These are phyloP conservation scores for Aspergillus leporis DNA, from an alignment of 495 filamentous ascomycete species.

Conservation along the genomic window DNA sequence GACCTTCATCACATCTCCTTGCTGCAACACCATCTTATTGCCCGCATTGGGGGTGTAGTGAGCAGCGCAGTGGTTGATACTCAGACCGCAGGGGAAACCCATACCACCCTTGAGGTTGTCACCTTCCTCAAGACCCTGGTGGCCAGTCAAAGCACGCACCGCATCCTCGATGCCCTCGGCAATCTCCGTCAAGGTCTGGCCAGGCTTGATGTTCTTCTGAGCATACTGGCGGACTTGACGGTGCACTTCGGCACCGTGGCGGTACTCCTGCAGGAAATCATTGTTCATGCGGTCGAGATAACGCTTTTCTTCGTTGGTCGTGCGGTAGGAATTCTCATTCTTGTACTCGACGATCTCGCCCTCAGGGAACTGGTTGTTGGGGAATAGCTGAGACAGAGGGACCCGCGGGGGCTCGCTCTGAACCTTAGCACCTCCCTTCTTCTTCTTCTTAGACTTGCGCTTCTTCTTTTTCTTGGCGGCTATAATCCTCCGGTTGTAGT, in stretches of 20 bases:
- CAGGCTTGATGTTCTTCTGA: conserved; percentile 78
- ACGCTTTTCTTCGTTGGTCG: conserved; percentile 84
- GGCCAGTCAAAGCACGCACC: conserved; percentile 75
- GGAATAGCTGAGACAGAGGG: conserved; percentile 73
- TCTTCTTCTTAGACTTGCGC: conserved; percentile 75
- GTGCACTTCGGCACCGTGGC: conserved; percentile 83
- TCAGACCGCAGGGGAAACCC: conserved; percentile 86
- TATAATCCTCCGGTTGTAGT: conserved; percentile 22
- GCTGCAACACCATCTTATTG: conserved; percentile 75
- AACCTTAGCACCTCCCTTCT: conserved; percentile 61
- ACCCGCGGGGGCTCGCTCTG: conserved; percentile 81
- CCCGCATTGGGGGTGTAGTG: conserved; percentile 94
- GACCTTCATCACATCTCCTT: conserved; percentile 90
- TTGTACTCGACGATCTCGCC: conserved; percentile 78
- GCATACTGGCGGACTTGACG: conserved; percentile 85
- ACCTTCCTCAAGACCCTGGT: conserved; percentile 76
- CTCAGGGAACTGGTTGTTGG: conserved; percentile 69
- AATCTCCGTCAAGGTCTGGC: conserved; percentile 76
- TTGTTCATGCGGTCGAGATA: conserved; percentile 81
- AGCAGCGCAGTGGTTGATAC: conserved; percentile 84
- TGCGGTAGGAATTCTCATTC: conserved; percentile 78
- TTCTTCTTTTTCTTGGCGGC: conserved; percentile 79
- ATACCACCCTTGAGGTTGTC: conserved; percentile 78
- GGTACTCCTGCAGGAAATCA: conserved; percentile 83
- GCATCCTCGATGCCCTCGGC: conserved; percentile 84